phyloP scores from a whole-genome alignment of 2,329 filamentous ascomycete species.

The Gnomoniopsis sp. region DNA sequence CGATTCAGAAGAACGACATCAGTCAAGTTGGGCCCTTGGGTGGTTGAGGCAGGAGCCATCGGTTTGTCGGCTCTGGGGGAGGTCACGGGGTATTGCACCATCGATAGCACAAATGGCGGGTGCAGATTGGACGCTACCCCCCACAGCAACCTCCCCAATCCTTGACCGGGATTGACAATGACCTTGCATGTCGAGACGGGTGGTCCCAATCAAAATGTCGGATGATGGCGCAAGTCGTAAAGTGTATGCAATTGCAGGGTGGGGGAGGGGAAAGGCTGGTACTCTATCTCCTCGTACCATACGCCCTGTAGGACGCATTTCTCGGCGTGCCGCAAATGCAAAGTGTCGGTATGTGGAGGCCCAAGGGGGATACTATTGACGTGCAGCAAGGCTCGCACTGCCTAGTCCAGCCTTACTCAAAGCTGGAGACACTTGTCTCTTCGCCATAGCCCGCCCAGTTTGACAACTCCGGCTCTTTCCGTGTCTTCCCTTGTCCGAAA shows the following conservation, averaged over 20 bases:
- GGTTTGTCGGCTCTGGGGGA: constrained; percentile 20
- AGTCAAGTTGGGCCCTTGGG: not conserved
- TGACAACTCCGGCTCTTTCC: too few species aligned
- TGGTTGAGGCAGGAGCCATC: constrained; percentile 11
- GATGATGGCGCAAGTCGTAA: constrained; percentile 12
- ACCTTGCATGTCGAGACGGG: constrained; percentile 6
- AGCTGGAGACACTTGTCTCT: constrained; percentile 11
- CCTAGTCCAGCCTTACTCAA: not conserved
- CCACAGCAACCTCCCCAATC: constrained; percentile 26
- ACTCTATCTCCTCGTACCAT: constrained; percentile 1
- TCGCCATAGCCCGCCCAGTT: not conserved
- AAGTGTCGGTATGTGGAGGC: not conserved
- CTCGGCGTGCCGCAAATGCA: not conserved
- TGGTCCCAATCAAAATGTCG: constrained; percentile 12
- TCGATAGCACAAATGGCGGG: constrained; percentile 45
- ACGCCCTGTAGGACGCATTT: too few species aligned
- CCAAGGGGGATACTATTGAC: not conserved
- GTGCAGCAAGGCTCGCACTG: not conserved
- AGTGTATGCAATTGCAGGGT: constrained; percentile 11
- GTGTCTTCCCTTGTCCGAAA: too few species aligned
- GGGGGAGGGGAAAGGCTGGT: constrained; percentile 11
- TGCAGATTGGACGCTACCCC: constrained; percentile 26
- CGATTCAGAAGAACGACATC: not conserved
- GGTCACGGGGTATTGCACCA: constrained; percentile 63
- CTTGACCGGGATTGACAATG: constrained; percentile 3